A percentile compares a stretch with the other conserved stretches of the same genome.
These are phyloP conservation scores for Aegilops bicornis DNA, from an alignment of 176 grass and related monocot species.

Conservation along the genomic window DNA sequence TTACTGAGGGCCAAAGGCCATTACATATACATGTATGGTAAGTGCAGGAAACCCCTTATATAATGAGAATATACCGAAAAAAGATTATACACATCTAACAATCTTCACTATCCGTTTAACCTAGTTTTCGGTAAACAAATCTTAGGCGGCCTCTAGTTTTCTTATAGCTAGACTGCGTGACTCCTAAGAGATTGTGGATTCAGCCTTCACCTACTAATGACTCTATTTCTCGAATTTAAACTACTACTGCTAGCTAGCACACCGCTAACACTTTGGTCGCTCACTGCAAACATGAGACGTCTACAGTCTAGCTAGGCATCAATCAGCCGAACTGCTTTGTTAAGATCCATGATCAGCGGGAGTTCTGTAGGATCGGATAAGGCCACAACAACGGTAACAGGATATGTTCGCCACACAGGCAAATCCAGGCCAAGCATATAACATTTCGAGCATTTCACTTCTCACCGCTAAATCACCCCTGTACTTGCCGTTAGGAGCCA, in stretches of 20 bases:
- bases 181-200: not conserved
- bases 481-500: conserved; percentile 23
- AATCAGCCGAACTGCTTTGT: not conserved
- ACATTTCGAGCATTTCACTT: not conserved
- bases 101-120: not conserved
- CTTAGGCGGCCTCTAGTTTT: not conserved
- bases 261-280: not conserved
- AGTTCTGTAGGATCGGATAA: not conserved
- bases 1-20: too few relatives aligned
- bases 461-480: not conserved
- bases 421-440: not conserved
- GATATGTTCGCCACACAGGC: not conserved
- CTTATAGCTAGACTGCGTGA: not conserved
- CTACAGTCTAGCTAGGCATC: not conserved
- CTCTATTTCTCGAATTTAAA: not conserved
- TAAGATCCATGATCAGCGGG: not conserved
- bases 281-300: not conserved
- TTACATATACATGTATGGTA: too few relatives aligned
- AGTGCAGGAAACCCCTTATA: too few relatives aligned
- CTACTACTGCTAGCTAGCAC: not conserved
- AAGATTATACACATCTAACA: too few relatives aligned
- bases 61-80: too few relatives aligned
- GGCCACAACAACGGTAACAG: not conserved
- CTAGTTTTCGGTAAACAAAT: not conserved
- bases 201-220: not conserved